These are phyloP conservation scores for Pseudonitzschia multiseries DNA, from an alignment of 108 stramenopile genomes.

Conservation along the genomic window DNA sequence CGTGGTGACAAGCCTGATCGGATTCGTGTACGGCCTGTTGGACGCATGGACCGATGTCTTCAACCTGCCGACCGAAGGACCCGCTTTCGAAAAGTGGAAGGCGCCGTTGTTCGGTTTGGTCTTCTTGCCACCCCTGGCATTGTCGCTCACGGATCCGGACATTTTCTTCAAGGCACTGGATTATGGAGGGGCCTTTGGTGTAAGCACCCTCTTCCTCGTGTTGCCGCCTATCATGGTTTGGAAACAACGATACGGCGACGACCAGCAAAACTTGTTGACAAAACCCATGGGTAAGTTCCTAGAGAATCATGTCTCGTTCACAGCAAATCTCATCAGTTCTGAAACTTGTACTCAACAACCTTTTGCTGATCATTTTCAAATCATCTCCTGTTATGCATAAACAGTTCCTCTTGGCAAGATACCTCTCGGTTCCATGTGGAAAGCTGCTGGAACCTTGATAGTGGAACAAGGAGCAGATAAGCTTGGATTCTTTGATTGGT, in stretches of 20 bases:
- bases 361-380: not conserved
- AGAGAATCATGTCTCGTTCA: not conserved
- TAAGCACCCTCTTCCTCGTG: slow-evolving; percentile 64
- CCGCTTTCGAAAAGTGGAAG: slow-evolving; percentile 58
- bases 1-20: slow-evolving; percentile 67
- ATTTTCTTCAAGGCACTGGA: slow-evolving; percentile 66
- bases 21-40: slow-evolving; percentile 68
- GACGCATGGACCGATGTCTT: slow-evolving; percentile 78
- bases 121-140: slow-evolving; percentile 50
- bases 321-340: not conserved
- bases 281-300: slow-evolving; percentile 42
- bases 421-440: slow-evolving; percentile 65
- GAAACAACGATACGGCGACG: slow-evolving; percentile 70
- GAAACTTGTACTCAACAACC: not conserved
- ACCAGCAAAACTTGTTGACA: slow-evolving; percentile 35
- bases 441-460: slow-evolving; percentile 74
- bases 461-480: slow-evolving; percentile 78
- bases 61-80: slow-evolving; percentile 34
- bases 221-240: slow-evolving; percentile 80
- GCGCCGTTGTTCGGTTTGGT: slow-evolving; percentile 55
- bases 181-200: slow-evolving; percentile 76
- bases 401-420: slow-evolving; percentile 80
- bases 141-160: slow-evolving; percentile 46
- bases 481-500: slow-evolving; percentile 69
- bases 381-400: not conserved